Conservation (phyloP, 768 basidiomycete species). For the Mycena sanguinolenta region DNA sequence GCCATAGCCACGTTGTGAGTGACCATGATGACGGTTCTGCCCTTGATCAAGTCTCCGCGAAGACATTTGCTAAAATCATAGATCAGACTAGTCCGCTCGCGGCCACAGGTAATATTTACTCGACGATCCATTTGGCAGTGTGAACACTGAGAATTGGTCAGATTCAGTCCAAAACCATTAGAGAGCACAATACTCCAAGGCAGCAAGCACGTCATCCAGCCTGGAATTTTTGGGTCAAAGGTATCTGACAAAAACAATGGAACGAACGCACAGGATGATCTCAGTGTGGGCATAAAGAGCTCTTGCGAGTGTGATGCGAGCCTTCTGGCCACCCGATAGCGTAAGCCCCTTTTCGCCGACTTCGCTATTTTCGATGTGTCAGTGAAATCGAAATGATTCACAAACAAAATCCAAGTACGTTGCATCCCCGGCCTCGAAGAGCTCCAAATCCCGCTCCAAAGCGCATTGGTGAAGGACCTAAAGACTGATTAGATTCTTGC, state of each 20-base stretch:
- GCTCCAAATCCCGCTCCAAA: constrained; percentile 77
- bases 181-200: constrained; percentile 41
- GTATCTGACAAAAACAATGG: background rate
- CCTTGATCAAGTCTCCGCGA: constrained; percentile 55
- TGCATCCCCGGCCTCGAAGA: constrained; percentile 77
- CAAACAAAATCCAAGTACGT: constrained; percentile 62
- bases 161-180: constrained; percentile 48
- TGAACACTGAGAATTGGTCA: constrained; percentile 49
- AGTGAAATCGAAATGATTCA: background rate
- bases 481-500: background rate
- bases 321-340: constrained; percentile 60
- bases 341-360: constrained; percentile 73
- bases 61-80: constrained; percentile 53
- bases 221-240: background rate
- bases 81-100: background rate
- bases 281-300: constrained; percentile 59
- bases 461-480: constrained; percentile 79
- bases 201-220: constrained; percentile 42
- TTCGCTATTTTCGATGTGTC: constrained; percentile 22
- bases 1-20: constrained; percentile 65
- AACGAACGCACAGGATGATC: constrained; percentile 48
- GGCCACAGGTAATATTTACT: constrained; percentile 32
- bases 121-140: constrained; percentile 66
- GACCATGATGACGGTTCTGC: constrained; percentile 61
- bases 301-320: constrained; percentile 58